These are phyloP conservation scores for Irpex lacteus DNA, from an alignment of 1,284 basidiomycete genomes.

Conservation along the genomic window DNA sequence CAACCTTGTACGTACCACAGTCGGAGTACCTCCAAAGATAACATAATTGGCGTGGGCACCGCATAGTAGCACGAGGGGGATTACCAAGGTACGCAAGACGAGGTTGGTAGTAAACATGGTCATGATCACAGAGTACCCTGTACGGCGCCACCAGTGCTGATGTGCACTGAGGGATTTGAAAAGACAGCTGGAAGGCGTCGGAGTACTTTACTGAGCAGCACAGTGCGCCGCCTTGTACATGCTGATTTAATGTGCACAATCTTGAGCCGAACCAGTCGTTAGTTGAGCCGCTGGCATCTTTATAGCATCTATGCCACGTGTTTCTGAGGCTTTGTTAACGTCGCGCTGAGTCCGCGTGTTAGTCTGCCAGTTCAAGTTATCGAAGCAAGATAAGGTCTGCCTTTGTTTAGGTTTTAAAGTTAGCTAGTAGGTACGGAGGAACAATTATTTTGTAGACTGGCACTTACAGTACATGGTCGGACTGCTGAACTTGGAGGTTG, in stretches of 20 bases:
- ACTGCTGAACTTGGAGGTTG: too few species aligned
- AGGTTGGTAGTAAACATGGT: not conserved
- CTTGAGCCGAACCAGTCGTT: not conserved
- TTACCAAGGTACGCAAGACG: not conserved
- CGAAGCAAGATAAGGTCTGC: too few species aligned
- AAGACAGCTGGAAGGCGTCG: too few species aligned
- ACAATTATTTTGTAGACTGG: too few species aligned
- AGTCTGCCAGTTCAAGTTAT: not conserved
- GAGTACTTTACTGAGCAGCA: too few species aligned
- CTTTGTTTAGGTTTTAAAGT: too few species aligned
- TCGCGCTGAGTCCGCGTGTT: not conserved
- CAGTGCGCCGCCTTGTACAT: not conserved
- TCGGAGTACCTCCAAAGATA: conserved; percentile 26
- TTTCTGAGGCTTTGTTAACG: not conserved
- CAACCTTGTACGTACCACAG: conserved; percentile 25
- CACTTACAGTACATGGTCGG: too few species aligned
- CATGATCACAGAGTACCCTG: too few species aligned
- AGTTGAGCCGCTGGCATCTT: too few species aligned
- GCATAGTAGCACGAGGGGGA: not conserved
- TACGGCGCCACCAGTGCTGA: too few species aligned
- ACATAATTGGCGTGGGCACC: conserved; percentile 14
- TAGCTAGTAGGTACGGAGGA: too few species aligned
- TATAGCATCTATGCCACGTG: not conserved
- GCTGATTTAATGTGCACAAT: not conserved
- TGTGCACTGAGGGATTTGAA: too few species aligned